These are phyloP conservation scores for Fusarium torulosum DNA, from an alignment of 2,329 filamentous ascomycete species.

Conservation along the genomic window DNA sequence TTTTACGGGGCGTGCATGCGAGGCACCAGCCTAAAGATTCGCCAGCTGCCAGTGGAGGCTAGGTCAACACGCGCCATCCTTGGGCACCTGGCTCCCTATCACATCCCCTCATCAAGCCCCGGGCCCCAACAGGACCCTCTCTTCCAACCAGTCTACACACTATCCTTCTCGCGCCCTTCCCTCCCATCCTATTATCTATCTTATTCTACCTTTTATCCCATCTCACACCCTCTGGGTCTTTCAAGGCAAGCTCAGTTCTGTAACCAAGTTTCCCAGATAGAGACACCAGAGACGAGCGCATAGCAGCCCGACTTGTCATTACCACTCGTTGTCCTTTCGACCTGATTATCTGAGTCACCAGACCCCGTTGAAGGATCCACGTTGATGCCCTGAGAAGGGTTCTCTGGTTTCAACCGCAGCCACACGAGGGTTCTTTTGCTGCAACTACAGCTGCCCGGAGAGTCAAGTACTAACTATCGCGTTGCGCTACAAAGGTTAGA, in stretches of 20 bases:
- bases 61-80: conserved; percentile 45
- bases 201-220: conserved; percentile 8
- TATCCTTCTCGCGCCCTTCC: conserved; percentile 34
- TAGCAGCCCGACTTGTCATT: conserved; percentile 48
- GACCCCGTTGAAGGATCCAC: conserved; percentile 43
- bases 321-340: conserved; percentile 47
- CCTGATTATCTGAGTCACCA: conserved; percentile 47
- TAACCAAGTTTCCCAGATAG: conserved; percentile 44
- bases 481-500: conserved; percentile 16
- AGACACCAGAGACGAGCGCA: conserved; percentile 41
- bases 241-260: conserved; percentile 12
- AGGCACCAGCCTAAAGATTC: neutral
- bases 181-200: conserved; percentile 32
- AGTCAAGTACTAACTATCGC: conserved; percentile 2
- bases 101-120: neutral
- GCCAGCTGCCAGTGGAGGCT: conserved; percentile 17
- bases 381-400: conserved; percentile 45
- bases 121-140: conserved; percentile 3
- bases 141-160: conserved; percentile 38
- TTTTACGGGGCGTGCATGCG: neutral
- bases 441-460: neutral
- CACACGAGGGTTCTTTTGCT: conserved; percentile 41
- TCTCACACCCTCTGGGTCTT: conserved; percentile 43
- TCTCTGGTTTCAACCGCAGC: conserved; percentile 41
- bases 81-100: conserved; percentile 10